These are phyloP conservation scores for Raphanus sativus DNA, from an alignment of 345 rosid genomes.

Conservation along the genomic window DNA sequence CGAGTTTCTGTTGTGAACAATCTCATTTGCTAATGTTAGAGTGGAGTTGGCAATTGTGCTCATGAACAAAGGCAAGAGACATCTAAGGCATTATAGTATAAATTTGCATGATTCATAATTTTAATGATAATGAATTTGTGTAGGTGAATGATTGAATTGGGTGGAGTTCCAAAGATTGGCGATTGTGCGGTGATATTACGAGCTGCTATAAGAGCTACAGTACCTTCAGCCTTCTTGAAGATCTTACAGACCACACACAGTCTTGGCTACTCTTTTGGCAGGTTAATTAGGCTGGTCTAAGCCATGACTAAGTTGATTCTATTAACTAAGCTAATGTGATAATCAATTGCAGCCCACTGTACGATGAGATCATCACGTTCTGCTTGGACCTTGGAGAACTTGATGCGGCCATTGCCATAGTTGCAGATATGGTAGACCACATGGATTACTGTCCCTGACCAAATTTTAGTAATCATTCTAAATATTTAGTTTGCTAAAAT, in stretches of 20 bases:
- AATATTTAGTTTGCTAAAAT: no score
- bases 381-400: slow-evolving; percentile 87
- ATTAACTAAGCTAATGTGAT: no score
- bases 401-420: slow-evolving; percentile 87
- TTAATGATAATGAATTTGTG: slow-evolving; percentile 15
- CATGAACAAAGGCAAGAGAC: slow-evolving; percentile 69
- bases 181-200: slow-evolving; percentile 87
- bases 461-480: no score
- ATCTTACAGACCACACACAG: slow-evolving; percentile 77
- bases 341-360: slow-evolving; percentile 88
- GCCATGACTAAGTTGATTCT: no score
- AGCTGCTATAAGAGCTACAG: slow-evolving; percentile 79
- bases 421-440: slow-evolving; percentile 82
- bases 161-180: slow-evolving; percentile 82
- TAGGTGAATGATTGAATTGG: slow-evolving; percentile 88
- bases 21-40: no score
- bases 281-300: no score
- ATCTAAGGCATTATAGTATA: slow-evolving; percentile 3
- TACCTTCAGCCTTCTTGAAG: slow-evolving; percentile 87
- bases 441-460: slow-evolving; percentile 64
- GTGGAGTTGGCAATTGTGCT: slow-evolving; percentile 80
- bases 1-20: no score
- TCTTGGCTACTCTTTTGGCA: slow-evolving; percentile 77
- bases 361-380: slow-evolving; percentile 71
- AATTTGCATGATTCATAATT: not conserved